phyloP scores from a whole-genome alignment of 768 basidiomycete genomes.

The Collybia sordida region DNA sequence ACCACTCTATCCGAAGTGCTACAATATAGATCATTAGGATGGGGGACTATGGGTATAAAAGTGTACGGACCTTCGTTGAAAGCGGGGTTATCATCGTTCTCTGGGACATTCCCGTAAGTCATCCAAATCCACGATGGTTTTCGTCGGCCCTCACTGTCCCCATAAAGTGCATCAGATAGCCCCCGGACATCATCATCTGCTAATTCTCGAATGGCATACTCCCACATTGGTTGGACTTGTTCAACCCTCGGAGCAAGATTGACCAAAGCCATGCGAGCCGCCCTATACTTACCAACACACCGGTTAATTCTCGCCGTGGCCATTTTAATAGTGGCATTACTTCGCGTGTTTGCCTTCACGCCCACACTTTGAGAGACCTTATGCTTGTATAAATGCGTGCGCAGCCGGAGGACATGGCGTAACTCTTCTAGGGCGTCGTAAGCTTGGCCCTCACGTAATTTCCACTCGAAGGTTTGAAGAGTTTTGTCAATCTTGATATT shows the following conservation, averaged over 20 bases:
- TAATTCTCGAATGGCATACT: neutral
- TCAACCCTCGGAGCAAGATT: neutral
- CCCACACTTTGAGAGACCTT: conserved; percentile 7
- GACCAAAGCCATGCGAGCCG: neutral
- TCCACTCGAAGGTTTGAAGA: neutral
- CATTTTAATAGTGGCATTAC: neutral
- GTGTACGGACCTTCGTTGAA: neutral
- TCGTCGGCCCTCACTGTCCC: neutral
- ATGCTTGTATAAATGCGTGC: conserved; percentile 7
- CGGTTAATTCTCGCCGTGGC: neutral
- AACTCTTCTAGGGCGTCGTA: conserved; percentile 5
- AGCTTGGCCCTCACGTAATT: conserved; percentile 1
- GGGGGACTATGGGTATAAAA: neutral
- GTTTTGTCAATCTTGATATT: neutral
- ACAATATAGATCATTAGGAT: neutral
- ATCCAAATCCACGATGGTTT: neutral
- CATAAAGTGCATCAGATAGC: conserved; percentile 1
- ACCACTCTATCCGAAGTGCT: conserved; percentile 13
- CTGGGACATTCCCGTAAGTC: neutral
- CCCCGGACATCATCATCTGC: neutral
- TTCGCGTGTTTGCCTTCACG: no score
- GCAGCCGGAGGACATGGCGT: conserved; percentile 1
- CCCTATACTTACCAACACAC: conserved; percentile 1
- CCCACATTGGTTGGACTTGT: neutral
- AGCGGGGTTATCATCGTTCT: neutral